Percentiles rank a stretch among this genome's conserved stretches.
Conservation (phyloP, 2,329 filamentous ascomycete species). For the Colletotrichum destructivum region DNA sequence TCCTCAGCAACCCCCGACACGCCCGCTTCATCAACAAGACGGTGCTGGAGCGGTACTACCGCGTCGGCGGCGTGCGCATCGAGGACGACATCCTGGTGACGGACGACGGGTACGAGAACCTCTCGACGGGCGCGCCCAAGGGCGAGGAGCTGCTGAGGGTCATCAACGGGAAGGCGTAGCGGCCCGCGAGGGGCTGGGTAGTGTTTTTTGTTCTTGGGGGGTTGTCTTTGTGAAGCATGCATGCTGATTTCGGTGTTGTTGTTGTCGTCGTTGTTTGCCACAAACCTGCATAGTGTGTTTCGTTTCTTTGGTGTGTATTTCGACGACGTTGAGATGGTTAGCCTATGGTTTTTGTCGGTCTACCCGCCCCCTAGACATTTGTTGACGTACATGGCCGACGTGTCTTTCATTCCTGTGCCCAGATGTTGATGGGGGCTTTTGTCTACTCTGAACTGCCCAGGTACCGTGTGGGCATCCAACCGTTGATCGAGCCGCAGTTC, state of each 20-base stretch:
- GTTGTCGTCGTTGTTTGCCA: too few species aligned
- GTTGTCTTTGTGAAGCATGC: not conserved
- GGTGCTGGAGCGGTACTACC: slow-evolving; percentile 79
- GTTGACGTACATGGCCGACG: too few species aligned
- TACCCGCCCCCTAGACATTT: too few species aligned
- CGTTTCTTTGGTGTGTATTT: too few species aligned
- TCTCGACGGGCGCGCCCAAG: slow-evolving; percentile 83
- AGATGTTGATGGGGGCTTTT: too few species aligned
- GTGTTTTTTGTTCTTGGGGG: not conserved
- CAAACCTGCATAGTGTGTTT: too few species aligned
- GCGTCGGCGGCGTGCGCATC: slow-evolving; percentile 90
- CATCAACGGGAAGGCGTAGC: slow-evolving; percentile 59
- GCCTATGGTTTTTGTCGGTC: too few species aligned
- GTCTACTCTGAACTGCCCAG: too few species aligned
- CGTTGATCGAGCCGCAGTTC: too few species aligned
- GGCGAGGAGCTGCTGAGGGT: slow-evolving; percentile 78
- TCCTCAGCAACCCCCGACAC: slow-evolving; percentile 72
- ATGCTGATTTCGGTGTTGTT: not conserved
- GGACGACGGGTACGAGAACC: slow-evolving; percentile 82
- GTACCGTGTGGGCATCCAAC: too few species aligned
- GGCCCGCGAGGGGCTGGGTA: not conserved
- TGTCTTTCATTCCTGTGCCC: too few species aligned
- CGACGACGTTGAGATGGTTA: too few species aligned
- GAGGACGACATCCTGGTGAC: slow-evolving; percentile 93
- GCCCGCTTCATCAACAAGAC: slow-evolving; percentile 75